Evolutionary conservation across 371 early-diverging fungal genomes (phyloP), one percentile per base, ranked within the genome.

Genomic region (Syncephalis fuscata): DNA sequence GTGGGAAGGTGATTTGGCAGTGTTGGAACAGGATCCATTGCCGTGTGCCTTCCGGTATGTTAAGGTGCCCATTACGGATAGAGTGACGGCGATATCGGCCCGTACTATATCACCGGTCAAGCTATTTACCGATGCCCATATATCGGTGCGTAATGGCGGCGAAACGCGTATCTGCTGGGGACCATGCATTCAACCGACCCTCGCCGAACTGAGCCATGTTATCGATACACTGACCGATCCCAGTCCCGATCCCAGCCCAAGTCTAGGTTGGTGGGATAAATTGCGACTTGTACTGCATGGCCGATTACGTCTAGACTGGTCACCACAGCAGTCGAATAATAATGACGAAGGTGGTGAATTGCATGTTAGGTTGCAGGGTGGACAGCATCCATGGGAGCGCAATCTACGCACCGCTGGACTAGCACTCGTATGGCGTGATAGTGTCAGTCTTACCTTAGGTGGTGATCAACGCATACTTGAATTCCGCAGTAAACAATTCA

Each of bases 221-320:
- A 52, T 82, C 19, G 85, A 82, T 32, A 59, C 59, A 3, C 54
- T 85, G 39, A 78, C 82, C 7, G 64, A 68, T 8, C 71, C 78
- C 4, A 73, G 72, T 20, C 67, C 73, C 0, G 80, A 82, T 61
- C 82, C 80, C 2, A 74, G 75, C 21, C 66, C 69, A 5, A 74
- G 73, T 3, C 55, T 79, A 23, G 82, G 82, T 0, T 80, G 81
- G 62, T 85, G 85, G 85, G 85, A 85, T 54, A 82, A 82, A 52
- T 52, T 82, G 21, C 61, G 85, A 5, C 48, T 82, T 1, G 69
- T 82, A 39, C 55, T 80, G 24, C 85, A 85, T 53, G 75, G 71
- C 11, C 32, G 32, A 32, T 32, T 32, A 32, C 32, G 32, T 11
- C 32, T 32, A 7, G 32, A 11, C 11, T 32, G 32, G 32, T 11